These are phyloP conservation scores for Cryphonectria radicalis DNA, from an alignment of 2,329 filamentous ascomycete genomes.

Conservation along the genomic window DNA sequence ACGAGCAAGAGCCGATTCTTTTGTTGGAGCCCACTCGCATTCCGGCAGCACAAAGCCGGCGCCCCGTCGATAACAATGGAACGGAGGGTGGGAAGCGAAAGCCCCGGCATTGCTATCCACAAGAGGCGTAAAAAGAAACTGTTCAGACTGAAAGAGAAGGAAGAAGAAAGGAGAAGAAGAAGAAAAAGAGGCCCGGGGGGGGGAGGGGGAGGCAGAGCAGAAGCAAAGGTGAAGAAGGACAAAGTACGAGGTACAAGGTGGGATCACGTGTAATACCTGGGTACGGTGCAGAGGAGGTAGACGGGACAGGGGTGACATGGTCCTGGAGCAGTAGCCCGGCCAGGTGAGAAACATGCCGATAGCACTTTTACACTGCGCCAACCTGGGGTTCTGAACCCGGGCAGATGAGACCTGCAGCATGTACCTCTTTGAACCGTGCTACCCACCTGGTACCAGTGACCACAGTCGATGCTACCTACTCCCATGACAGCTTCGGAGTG, in stretches of 20 bases:
- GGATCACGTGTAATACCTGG: conserved; percentile 10
- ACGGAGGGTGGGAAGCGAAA: background rate
- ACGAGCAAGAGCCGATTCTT: background rate
- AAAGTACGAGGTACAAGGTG: conserved; percentile 12
- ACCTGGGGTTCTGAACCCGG: background rate
- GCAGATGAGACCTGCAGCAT: background rate
- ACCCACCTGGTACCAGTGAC: background rate
- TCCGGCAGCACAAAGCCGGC: background rate
- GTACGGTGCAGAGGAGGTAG: background rate
- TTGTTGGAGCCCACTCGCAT: background rate
- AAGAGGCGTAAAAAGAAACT: background rate
- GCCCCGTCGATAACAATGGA: background rate
- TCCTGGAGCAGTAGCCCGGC: background rate
- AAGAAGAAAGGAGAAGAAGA: background rate
- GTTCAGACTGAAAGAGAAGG: background rate
- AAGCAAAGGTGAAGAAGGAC: conserved; percentile 11
- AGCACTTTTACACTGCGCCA: background rate
- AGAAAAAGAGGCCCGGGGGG: background rate
- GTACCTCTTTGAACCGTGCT: background rate
- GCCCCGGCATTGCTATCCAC: conserved; percentile 10
- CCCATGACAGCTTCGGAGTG: conserved; percentile 19
- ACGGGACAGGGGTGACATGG: conserved; percentile 13
- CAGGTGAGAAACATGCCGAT: background rate
- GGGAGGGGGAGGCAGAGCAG: background rate
- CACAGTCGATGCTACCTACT: background rate